Conservation (phyloP, 2,329 filamentous ascomycete genomes). For the Penicillium brevicompactum region DNA sequence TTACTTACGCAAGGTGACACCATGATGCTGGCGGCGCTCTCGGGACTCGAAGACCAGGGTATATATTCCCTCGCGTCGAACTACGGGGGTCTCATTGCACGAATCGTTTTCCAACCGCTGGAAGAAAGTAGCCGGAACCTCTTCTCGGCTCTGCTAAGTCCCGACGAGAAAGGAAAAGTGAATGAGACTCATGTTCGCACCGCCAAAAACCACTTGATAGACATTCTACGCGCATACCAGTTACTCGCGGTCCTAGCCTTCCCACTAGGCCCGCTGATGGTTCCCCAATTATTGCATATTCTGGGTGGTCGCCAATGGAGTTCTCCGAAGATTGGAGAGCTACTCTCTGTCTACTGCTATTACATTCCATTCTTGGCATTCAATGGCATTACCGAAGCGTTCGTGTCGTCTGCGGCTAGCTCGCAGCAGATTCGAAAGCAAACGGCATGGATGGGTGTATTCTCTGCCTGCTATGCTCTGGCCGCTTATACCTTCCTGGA, state of each 20-base stretch:
- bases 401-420: conserved; percentile 83
- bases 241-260: conserved; percentile 71
- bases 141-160: conserved; percentile 76
- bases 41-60: conserved; percentile 79
- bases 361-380: conserved; percentile 91
- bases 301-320: conserved; percentile 79
- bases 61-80: conserved; percentile 93
- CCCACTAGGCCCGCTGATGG: conserved; percentile 72
- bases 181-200: conserved; percentile 22
- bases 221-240: conserved; percentile 70
- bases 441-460: conserved; percentile 79
- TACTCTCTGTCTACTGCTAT: conserved; percentile 81
- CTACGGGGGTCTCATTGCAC: conserved; percentile 85
- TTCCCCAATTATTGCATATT: conserved; percentile 71
- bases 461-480: conserved; percentile 73
- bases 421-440: conserved; percentile 74
- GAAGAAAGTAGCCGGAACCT: conserved; percentile 91
- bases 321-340: conserved; percentile 68
- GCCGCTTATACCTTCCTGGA: conserved; percentile 75
- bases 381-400: conserved; percentile 90
- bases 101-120: conserved; percentile 89
- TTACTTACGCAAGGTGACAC: conserved; percentile 93
- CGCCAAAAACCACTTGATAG: conserved; percentile 35
- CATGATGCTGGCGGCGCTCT: conserved; percentile 77
- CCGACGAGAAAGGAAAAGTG: conserved; percentile 21